These are phyloP conservation scores for Adansonia gregorii DNA, from an alignment of 441 rosid genomes.

Conservation along the genomic window DNA sequence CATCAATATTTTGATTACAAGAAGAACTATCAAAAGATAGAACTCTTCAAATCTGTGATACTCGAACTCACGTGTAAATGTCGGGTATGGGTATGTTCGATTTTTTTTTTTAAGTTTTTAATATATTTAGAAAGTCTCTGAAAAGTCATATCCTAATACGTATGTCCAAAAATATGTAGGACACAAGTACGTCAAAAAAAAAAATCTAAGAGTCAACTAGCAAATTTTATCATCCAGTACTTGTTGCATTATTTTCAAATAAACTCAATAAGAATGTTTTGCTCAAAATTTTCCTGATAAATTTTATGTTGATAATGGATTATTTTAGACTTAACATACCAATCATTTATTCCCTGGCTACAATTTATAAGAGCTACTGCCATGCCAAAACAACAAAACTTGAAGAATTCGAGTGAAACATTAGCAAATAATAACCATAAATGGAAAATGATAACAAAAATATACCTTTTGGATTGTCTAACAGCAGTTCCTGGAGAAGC, in stretches of 20 bases:
- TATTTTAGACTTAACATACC: background rate
- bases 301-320: no score
- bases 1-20: background rate
- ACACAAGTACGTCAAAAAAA: no score
- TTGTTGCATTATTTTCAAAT: background rate
- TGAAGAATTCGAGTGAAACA: background rate
- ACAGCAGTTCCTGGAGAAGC: conserved; percentile 43
- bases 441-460: background rate
- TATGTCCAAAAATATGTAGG: no score
- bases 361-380: background rate
- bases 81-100: no score
- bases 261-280: background rate
- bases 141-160: no score
- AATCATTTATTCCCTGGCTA: background rate
- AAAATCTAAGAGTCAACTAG: background rate
- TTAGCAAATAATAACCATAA: background rate
- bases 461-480: conserved; percentile 66
- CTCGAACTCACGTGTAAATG: no score
- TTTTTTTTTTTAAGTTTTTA: no score
- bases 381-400: no score
- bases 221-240: no score
- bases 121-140: no score
- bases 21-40: background rate
- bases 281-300: no score
- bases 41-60: background rate